Base-by-base conservation (phyloP, 345 rosid species). In the Brassica cretica region DNA sequence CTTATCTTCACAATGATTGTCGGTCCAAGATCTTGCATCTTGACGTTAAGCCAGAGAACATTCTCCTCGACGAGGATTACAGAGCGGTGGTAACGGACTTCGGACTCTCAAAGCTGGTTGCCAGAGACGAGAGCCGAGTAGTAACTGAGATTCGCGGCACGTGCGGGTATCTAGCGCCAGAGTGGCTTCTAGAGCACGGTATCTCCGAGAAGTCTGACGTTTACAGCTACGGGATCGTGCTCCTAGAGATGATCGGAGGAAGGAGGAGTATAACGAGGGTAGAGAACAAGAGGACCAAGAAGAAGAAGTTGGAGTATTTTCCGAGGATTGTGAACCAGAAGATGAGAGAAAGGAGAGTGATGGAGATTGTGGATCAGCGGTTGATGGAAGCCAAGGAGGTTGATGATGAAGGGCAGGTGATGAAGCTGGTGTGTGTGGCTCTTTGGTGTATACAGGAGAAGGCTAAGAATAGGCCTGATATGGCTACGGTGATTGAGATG, bases 401-500 rank as follows among this genome's bases (percentile, higher is more conserved):
- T 5, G 87, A 89, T 5, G 98, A 91, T 3, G 98, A 93, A 84
- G 87, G 65, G 64, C 81, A 87, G 58, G 82, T 91, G 46, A 88
- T 46, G 82, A 87, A 83, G 78, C 4, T 91, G 76, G 88, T 85
- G 2, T 63, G 76, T 63, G 84, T 90, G 24, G 97, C 96, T 5
- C 74, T 93, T 66, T 94, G 97, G 98, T 94, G 98, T 83, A 88
- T 91, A 76, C 98, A 94, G 53, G 96, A 90, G 83, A 85, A 67
- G 77, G 81, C 88, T 15, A 79, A 80, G 79, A 85, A 80, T 5
- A 85, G 98, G 69, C 98, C 98, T 7, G 84, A 81, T 59, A 91
- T 94, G 97, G 80, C 61, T 10, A 72, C 21, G 14, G 92, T 94
- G 59, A 85, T 88, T 6, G 97, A 94, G 67, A 92, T 94, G 98